Conservation (phyloP, 106 monocot genomes). For the Vanilla planifolia region DNA sequence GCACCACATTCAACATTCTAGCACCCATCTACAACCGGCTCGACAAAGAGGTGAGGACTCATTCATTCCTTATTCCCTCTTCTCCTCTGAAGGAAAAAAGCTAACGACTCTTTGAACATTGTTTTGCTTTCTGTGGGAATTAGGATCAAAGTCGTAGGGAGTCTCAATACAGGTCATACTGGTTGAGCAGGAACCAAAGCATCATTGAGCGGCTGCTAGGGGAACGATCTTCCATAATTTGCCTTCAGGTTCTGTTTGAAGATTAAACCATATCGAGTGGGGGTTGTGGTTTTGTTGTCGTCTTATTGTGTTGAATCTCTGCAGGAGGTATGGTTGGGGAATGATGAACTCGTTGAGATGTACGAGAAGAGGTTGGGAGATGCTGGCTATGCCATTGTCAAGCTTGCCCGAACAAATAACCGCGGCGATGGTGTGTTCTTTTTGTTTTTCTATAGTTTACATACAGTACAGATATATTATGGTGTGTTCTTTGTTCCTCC, state of each 20-base stretch:
- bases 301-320: not conserved
- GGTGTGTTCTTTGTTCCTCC: no score
- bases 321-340: conserved; percentile 67
- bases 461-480: no score
- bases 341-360: conserved; percentile 62
- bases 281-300: not conserved
- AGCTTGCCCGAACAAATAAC: conserved; percentile 72
- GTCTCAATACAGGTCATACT: conserved; percentile 65
- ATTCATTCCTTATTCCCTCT: not conserved
- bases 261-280: not conserved
- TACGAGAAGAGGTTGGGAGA: conserved; percentile 57
- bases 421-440: conserved; percentile 54
- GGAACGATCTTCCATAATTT: conserved; percentile 81
- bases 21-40: conserved; percentile 41
- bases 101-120: not conserved
- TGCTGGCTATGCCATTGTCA: conserved; percentile 39
- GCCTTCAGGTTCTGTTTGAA: conserved; percentile 59
- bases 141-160: conserved; percentile 68
- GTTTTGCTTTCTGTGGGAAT: not conserved
- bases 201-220: conserved; percentile 69
- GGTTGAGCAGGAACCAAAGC: conserved; percentile 74
- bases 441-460: not conserved
- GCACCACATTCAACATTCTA: conserved; percentile 40
- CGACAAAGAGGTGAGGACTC: conserved; percentile 20
- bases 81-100: not conserved